These are phyloP conservation scores for Apium graveolens DNA, from an alignment of 129 eudicot genomes.

Conservation along the genomic window DNA sequence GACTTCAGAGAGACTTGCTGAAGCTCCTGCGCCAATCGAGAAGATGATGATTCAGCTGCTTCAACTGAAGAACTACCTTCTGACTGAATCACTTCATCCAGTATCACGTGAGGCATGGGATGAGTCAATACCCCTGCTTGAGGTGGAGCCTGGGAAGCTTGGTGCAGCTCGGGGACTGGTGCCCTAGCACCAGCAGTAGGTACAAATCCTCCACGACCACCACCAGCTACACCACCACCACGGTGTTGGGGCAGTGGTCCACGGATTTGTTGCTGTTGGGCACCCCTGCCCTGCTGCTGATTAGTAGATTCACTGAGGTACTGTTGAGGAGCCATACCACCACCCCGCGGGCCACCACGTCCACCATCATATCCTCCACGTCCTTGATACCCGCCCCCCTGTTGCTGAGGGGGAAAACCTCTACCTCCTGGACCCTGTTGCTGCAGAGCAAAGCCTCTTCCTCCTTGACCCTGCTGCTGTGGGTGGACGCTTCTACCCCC, in stretches of 20 bases:
- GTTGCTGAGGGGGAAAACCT: slow-evolving; percentile 42
- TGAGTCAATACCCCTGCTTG: slow-evolving; percentile 51
- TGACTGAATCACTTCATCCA: slow-evolving; percentile 22
- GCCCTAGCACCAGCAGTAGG: slow-evolving; percentile 67
- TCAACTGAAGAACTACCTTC: slow-evolving; percentile 51
- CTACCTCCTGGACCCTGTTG: slow-evolving; percentile 45
- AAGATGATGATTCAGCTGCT: slow-evolving; percentile 24
- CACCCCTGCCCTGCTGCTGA: slow-evolving; percentile 21
- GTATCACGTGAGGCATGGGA: slow-evolving; percentile 27
- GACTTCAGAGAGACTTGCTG: slow-evolving; percentile 42
- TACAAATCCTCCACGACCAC: slow-evolving; percentile 36
- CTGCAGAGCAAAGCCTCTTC: slow-evolving; percentile 40
- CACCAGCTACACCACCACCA: slow-evolving; percentile 33
- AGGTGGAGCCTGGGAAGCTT: slow-evolving; percentile 76
- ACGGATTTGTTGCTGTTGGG: slow-evolving; percentile 40
- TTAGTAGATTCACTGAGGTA: slow-evolving; percentile 29
- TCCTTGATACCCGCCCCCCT: slow-evolving; percentile 24
- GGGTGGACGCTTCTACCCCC: slow-evolving; percentile 19
- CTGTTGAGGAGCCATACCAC: slow-evolving; percentile 52
- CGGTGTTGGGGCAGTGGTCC: slow-evolving; percentile 68
- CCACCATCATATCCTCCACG: slow-evolving; percentile 50
- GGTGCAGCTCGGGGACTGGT: slow-evolving; percentile 96
- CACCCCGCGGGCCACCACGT: slow-evolving; percentile 54
- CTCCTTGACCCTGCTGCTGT: neutral
- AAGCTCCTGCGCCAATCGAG: slow-evolving; percentile 32